Percentiles rank a stretch among this genome's conserved stretches.
Conservation (phyloP, 1,284 basidiomycete species). For the Puccinia novopanici region DNA sequence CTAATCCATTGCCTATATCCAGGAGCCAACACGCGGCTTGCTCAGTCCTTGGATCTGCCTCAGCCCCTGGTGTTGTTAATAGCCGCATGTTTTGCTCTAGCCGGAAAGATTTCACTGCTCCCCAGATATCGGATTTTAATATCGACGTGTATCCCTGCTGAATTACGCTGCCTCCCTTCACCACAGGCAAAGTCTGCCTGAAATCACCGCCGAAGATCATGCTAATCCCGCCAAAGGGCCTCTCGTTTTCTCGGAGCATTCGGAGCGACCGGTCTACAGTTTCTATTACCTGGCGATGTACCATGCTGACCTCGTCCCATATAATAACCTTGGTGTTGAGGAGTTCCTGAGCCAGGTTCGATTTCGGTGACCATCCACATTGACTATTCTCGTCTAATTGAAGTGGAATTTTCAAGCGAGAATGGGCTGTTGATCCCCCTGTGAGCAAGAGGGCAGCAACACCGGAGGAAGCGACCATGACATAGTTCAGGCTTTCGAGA, state of each 20-base stretch:
- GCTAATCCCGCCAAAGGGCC: neutral
- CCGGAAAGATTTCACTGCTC: neutral
- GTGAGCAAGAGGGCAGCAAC: neutral
- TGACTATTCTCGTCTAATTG: neutral
- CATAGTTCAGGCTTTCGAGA: neutral
- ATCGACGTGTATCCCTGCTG: neutral
- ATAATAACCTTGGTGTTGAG: neutral
- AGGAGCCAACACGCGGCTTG: no score
- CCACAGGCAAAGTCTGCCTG: conserved; percentile 4
- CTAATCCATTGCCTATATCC: no score
- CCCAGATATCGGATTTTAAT: neutral
- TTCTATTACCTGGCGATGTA: neutral
- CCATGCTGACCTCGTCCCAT: no score
- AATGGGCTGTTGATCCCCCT: neutral
- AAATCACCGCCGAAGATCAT: conserved; percentile 15
- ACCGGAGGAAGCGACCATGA: neutral
- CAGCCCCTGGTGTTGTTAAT: no score
- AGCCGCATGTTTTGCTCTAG: no score
- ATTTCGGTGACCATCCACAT: neutral
- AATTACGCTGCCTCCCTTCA: neutral
- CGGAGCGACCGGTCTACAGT: neutral
- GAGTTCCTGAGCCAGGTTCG: neutral
- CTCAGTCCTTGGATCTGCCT: no score
- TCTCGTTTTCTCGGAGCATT: neutral
- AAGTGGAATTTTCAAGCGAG: neutral